Evolutionary conservation across 2,329 filamentous ascomycete genomes (phyloP).

Genomic region (Nemania bipapillata): DNA sequence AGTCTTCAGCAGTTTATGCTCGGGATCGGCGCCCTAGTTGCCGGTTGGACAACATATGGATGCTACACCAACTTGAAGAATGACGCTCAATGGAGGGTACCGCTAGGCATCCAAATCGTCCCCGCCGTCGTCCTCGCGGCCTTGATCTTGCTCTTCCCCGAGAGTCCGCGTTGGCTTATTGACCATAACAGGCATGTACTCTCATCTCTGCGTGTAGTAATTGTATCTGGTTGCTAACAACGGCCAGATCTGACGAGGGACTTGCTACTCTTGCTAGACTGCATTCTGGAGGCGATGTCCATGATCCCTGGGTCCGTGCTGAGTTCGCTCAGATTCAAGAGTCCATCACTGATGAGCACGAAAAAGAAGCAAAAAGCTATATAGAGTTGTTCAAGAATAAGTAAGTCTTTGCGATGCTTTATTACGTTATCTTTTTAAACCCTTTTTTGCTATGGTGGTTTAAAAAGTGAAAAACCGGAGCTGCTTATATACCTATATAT

Average conservation of each 20-base stretch:
- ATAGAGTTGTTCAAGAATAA: conserved; percentile 72
- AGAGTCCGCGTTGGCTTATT: conserved; percentile 79
- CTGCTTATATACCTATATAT: too few species aligned
- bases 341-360: conserved; percentile 71
- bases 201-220: not conserved
- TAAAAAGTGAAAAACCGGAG: too few species aligned
- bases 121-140: conserved; percentile 72
- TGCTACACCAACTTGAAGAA: conserved; percentile 49
- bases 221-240: not conserved
- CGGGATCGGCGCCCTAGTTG: conserved; percentile 76
- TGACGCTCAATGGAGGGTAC: conserved; percentile 62
- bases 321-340: conserved; percentile 77
- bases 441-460: too few species aligned
- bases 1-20: conserved; percentile 85
- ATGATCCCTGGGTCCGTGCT: conserved; percentile 75
- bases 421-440: too few species aligned
- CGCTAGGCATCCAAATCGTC: conserved; percentile 75
- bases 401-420: conserved; percentile 34
- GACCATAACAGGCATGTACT: conserved; percentile 64
- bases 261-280: conserved; percentile 74
- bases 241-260: conserved; percentile 68
- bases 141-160: conserved; percentile 76
- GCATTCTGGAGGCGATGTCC: conserved; percentile 73
- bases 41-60: conserved; percentile 78
- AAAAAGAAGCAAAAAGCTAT: conserved; percentile 76